A percentile compares a stretch with the other conserved stretches of the same genome.
Evolutionary conservation across 202 grass and related monocot genomes (phyloP).

Genomic region (Elaeis oleifera): DNA sequence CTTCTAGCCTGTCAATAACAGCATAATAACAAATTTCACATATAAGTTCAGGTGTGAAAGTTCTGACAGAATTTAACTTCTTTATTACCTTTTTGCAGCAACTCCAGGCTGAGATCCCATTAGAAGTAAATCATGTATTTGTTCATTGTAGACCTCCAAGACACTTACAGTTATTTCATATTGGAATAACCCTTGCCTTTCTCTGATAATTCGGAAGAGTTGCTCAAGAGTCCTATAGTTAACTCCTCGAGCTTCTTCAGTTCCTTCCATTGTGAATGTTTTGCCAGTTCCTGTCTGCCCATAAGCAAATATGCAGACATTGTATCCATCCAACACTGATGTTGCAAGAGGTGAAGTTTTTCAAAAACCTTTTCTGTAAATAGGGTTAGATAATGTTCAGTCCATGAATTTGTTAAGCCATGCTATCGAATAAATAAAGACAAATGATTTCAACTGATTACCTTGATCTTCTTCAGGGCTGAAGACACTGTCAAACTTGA

Average conservation of each 20-base stretch:
- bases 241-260: slow-evolving; percentile 62
- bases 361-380: slow-evolving; percentile 62
- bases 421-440: slow-evolving; percentile 6
- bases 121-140: slow-evolving; percentile 80
- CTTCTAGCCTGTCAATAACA: slow-evolving; percentile 54
- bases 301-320: slow-evolving; percentile 94
- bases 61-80: neutral
- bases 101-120: slow-evolving; percentile 44
- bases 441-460: slow-evolving; percentile 18
- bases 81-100: slow-evolving; percentile 57
- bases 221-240: slow-evolving; percentile 83
- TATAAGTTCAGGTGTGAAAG: neutral
- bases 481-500: slow-evolving; percentile 85
- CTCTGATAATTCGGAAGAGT: slow-evolving; percentile 68
- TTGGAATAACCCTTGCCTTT: slow-evolving; percentile 51
- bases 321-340: slow-evolving; percentile 88
- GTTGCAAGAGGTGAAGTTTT: slow-evolving; percentile 64
- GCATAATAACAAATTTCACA: neutral
- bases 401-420: neutral
- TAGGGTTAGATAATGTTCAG: slow-evolving; percentile 10
- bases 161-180: slow-evolving; percentile 84
- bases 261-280: slow-evolving; percentile 97
- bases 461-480: slow-evolving; percentile 83
- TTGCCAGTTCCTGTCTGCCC: slow-evolving; percentile 82
- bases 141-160: slow-evolving; percentile 90